Evolutionary conservation across 208 protist species (phyloP), one percentile per base, ranked within the genome.

Genomic region (Crithidia sp.): DNA sequence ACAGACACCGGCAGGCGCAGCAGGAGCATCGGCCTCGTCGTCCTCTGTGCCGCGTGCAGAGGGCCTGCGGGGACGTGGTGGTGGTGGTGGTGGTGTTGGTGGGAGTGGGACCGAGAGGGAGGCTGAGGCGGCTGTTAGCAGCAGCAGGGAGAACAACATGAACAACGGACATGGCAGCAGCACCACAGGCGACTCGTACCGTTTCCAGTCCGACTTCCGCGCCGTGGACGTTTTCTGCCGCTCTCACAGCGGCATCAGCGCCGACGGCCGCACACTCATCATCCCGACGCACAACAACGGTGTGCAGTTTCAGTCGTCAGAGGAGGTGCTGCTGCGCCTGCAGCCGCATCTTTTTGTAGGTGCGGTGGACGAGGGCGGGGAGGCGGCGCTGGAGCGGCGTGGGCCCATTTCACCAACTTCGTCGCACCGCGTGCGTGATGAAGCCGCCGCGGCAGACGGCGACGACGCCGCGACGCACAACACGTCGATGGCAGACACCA

Each of bases 141-240:
- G 28, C 28, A 28, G 28, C 28, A 28, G 28, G 1, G 28, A 28
- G 28, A 28, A 28, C 28, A 28, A 28, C 28, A 28, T 28, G 28
- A 28, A 28, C 28, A 28, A 28, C 28, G 28, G 28, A 28, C 28
- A 28, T 50, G 68, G 40, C 43, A 28, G 44, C 41, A 76, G 65
- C 36, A 55, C 41, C 13, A 52, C 6, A 14, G 79, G 60, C 37
- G 85, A 81, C 59, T 62, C 57, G 10, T 63, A 76, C 56, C 78
- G 72, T 54, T 89, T 91, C 57, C 67, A 79, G 43, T 87, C 87
- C 2, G 75, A 86, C 66, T 87, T 96, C 54, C 79, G 77, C 13
- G 62, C 91, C 6, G 62, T 50, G 4, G 85, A 88, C 41, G 82
- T 90, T 13, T 96, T 96, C 74, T 89, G 76, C 60, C 83, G 84